A percentile compares a stretch with the other conserved stretches of the same genome.
These are phyloP conservation scores for Sugiyamaella floridensis DNA, from an alignment of 805 yeast species.

Conservation along the genomic window DNA sequence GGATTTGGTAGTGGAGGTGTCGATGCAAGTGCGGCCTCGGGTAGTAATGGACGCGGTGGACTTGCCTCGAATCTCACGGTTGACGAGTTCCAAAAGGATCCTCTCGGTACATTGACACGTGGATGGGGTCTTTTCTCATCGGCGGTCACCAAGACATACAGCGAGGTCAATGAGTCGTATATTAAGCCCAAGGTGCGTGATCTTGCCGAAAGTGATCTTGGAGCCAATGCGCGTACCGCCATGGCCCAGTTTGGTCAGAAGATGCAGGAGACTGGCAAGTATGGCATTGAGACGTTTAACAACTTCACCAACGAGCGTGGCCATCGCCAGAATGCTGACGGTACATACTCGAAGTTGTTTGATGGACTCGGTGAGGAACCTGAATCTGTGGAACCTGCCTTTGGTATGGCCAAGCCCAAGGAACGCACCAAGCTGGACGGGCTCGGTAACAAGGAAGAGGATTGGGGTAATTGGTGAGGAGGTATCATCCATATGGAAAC, in stretches of 20 bases:
- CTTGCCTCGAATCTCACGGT: conserved; percentile 6
- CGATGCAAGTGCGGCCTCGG: conserved; percentile 34
- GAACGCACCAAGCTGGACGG: conserved; percentile 54
- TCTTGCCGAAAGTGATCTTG: conserved; percentile 69
- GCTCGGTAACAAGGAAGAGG: conserved; percentile 20
- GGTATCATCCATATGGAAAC: no score
- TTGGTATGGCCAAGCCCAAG: conserved; percentile 55
- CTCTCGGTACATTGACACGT: conserved; percentile 79
- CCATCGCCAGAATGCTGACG: conserved; percentile 30
- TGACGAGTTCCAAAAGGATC: conserved; percentile 51
- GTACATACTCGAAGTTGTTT: conserved; percentile 37
- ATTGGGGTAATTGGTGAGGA: conserved; percentile 23
- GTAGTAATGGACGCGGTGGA: conserved; percentile 9
- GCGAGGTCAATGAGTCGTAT: conserved; percentile 79
- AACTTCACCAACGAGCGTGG: conserved; percentile 41
- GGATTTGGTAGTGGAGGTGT: conserved; percentile 83
- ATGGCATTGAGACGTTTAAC: conserved; percentile 62
- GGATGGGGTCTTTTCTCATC: conserved; percentile 93
- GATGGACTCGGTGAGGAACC: conserved; percentile 44
- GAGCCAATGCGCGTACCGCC: conserved; percentile 82
- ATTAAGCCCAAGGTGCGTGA: conserved; percentile 87
- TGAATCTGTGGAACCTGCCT: conserved; percentile 48
- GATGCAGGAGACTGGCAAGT: conserved; percentile 79
- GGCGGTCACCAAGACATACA: conserved; percentile 76
- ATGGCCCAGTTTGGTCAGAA: conserved; percentile 94